Evolutionary conservation across 176 grass and related monocot genomes (phyloP).

Genomic region (Leersia perrieri): DNA sequence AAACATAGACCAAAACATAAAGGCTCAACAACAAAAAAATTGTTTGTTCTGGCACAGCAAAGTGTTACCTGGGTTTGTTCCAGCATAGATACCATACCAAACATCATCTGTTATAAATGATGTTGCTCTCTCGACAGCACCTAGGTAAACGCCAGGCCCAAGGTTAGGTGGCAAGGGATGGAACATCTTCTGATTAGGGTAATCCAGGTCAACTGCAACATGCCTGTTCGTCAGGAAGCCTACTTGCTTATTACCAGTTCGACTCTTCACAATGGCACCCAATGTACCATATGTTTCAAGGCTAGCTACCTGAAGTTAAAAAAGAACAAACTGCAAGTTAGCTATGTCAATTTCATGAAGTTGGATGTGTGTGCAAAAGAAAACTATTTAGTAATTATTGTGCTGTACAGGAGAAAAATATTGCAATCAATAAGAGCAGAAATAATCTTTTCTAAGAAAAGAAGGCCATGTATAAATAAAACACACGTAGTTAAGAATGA

Average conservation of each 20-base stretch:
- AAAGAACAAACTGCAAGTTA: conserved; percentile 1
- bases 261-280: conserved; percentile 93
- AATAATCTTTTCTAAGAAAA: background rate
- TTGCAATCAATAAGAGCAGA: background rate
- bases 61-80: conserved; percentile 84
- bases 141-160: conserved; percentile 94
- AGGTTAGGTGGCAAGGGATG: conserved; percentile 98
- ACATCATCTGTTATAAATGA: conserved; percentile 99
- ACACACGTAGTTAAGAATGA: background rate
- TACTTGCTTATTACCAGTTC: conserved; percentile 88
- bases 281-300: conserved; percentile 94
- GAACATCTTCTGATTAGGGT: conserved; percentile 99
- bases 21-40: background rate
- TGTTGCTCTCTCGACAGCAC: conserved; percentile 88
- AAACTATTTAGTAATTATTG: background rate
- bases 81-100: conserved; percentile 93
- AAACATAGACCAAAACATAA: background rate
- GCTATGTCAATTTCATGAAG: conserved; percentile 1
- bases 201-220: conserved; percentile 95
- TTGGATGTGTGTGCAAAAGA: background rate
- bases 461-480: conserved; percentile 4
- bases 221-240: conserved; percentile 93
- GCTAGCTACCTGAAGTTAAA: conserved; percentile 71
- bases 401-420: background rate
- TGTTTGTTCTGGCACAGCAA: background rate